These are phyloP conservation scores for Obba rivulosa DNA, from an alignment of 768 basidiomycete species.

Conservation along the genomic window DNA sequence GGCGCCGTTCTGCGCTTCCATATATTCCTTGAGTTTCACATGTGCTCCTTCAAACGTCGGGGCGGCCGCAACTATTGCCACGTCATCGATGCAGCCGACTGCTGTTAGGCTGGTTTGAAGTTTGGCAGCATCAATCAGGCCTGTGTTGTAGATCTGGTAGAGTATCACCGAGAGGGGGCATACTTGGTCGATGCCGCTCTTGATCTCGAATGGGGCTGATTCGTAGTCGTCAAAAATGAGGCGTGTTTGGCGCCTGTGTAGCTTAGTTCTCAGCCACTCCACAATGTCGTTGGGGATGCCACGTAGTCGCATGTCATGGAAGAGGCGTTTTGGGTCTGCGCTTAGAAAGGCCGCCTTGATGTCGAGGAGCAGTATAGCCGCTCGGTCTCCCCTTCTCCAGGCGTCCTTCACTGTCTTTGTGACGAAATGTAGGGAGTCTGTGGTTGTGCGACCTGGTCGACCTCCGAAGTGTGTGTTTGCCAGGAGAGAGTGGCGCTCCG, in stretches of 20 bases:
- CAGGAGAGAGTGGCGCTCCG: slow-evolving; percentile 6
- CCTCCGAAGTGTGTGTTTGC: slow-evolving; percentile 21
- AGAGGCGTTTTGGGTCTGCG: slow-evolving; percentile 7
- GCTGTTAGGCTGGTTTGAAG: no score
- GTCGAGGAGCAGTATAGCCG: slow-evolving; percentile 18
- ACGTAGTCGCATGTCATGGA: slow-evolving; percentile 10
- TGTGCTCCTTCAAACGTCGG: slow-evolving; percentile 4
- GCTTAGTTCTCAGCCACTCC: slow-evolving; percentile 13
- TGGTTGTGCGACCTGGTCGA: slow-evolving; percentile 15
- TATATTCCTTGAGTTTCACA: slow-evolving; percentile 3
- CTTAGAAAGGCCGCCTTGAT: slow-evolving; percentile 31
- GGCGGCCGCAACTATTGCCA: slow-evolving; percentile 3
- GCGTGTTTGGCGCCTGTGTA: slow-evolving; percentile 12
- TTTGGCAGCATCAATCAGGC: slow-evolving; percentile 10
- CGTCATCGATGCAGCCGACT: no score
- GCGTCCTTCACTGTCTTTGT: slow-evolving; percentile 17
- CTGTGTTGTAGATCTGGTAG: slow-evolving; percentile 29
- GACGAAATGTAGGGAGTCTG: slow-evolving; percentile 22
- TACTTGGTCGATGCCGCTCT: slow-evolving; percentile 28
- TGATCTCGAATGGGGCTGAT: slow-evolving; percentile 13
- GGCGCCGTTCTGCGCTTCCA: slow-evolving; percentile 13
- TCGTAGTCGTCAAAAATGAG: slow-evolving; percentile 23
- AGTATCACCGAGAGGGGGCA: slow-evolving; percentile 26
- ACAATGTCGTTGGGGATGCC: slow-evolving; percentile 14
- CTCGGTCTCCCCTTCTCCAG: slow-evolving; percentile 13